Evolutionary conservation across 2,329 filamentous ascomycete genomes (phyloP), one percentile per base, ranked within the genome.

Genomic region (Nemania serpens): DNA sequence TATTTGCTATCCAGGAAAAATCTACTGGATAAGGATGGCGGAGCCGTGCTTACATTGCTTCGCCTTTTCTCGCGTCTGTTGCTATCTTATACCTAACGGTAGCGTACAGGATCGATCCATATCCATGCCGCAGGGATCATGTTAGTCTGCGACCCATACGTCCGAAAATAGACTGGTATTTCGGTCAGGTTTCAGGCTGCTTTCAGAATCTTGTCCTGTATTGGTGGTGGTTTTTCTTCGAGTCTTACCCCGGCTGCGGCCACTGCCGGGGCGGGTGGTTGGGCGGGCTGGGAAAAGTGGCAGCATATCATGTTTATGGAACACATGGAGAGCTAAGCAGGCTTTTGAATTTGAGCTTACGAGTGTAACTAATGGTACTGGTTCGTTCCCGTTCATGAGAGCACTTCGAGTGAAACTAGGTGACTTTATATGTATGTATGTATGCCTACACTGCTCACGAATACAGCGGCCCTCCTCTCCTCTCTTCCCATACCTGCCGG

Each of bases 161-260:
- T 64, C 51, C 61, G 63, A 73, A 71, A 73, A 72, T 74, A 74
- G 72, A 74, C 66, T 73, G 70, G 70, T 69, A 68, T 66, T 69
- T 65, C 66, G 64, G 65, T 70, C 61, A 70, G 67, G 69, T 68
- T 70, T 63, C 66, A 68, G 67, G 68, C 66, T 72, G 67, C 59
- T 73, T 70, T 72, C 66, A 66, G 70, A 70, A 70, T 69, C 67
- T 71, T 65, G 63, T 71, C 68, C 68, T 74, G 72, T 70, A 70
- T 68, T 68, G 67, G 71, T 73, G 71, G 66, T 72, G 70, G 70
- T 73, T 75, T 70, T 68, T 73, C 61, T 69, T 65, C 67, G 70
- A 68, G 57, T 67, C 69, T 70, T 64, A 34, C 55, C 59, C 65
- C 66, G 70, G 68, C 67, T 64, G 52, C 41, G 66, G 63, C 64